These are phyloP conservation scores for Penicillium brasilianum DNA, from an alignment of 2,329 filamentous ascomycete genomes.

Conservation along the genomic window DNA sequence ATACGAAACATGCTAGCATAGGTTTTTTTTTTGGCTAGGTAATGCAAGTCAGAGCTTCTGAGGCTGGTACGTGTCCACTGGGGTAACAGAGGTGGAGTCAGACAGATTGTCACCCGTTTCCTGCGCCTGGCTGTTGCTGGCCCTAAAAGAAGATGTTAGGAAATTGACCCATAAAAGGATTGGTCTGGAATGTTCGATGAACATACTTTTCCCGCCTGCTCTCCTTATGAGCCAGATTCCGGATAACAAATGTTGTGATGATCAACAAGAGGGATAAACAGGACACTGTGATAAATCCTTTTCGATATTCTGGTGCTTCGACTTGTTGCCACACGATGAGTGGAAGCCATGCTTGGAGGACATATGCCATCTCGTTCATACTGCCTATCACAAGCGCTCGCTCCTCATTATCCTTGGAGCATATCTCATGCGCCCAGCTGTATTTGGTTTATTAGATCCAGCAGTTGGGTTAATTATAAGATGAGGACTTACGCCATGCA, in stretches of 20 bases:
- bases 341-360: slow-evolving; percentile 72
- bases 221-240: slow-evolving; percentile 18
- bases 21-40: no score
- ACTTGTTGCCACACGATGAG: slow-evolving; percentile 69
- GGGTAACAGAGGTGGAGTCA: background rate
- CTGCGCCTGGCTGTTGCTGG: background rate
- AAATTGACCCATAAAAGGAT: no score
- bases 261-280: slow-evolving; percentile 58
- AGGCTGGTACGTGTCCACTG: background rate
- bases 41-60: background rate
- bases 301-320: slow-evolving; percentile 64
- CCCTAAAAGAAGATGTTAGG: background rate
- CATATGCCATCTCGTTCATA: slow-evolving; percentile 74
- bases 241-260: slow-evolving; percentile 54
- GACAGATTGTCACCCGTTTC: slow-evolving; percentile 11
- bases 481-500: slow-evolving; percentile 53
- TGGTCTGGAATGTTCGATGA: no score
- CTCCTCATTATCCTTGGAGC: slow-evolving; percentile 65
- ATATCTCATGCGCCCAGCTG: slow-evolving; percentile 62
- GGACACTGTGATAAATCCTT: slow-evolving; percentile 64
- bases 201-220: slow-evolving; percentile 8
- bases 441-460: background rate
- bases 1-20: no score
- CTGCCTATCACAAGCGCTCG: slow-evolving; percentile 66
- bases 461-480: background rate